Percentiles rank a stretch among this genome's conserved stretches.
phyloP scores from a whole-genome alignment of 129 eudicot species.

The Flaveria trinervia region DNA sequence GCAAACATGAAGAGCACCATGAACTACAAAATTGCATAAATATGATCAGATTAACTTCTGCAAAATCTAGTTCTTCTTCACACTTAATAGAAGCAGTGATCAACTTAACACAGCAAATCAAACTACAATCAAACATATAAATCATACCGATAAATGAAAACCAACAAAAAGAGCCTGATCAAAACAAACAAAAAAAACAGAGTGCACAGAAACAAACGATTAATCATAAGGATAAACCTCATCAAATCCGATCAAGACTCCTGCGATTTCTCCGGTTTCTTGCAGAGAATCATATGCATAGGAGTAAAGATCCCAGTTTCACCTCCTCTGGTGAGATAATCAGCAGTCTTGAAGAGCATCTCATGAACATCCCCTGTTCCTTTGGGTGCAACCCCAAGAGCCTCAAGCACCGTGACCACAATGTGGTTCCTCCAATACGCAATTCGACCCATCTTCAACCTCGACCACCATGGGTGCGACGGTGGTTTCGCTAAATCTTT shows the following conservation, averaged over 20 bases:
- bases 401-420: conserved; percentile 59
- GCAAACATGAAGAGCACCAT: background rate
- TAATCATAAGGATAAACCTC: conserved; percentile 35
- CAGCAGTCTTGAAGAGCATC: conserved; percentile 89
- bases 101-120: conserved; percentile 22
- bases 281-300: conserved; percentile 93
- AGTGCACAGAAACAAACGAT: conserved; percentile 17
- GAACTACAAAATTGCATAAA: conserved; percentile 3
- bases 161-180: conserved; percentile 4
- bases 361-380: conserved; percentile 87
- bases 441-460: conserved; percentile 89
- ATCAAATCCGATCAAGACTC: conserved; percentile 28
- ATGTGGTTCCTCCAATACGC: conserved; percentile 97
- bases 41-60: conserved; percentile 1
- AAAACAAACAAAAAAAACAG: conserved; percentile 7
- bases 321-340: conserved; percentile 74
- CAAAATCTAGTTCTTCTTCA: conserved; percentile 30
- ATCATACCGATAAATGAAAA: conserved; percentile 28
- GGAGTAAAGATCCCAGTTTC: conserved; percentile 81
- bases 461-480: conserved; percentile 83
- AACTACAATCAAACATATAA: conserved; percentile 21
- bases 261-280: conserved; percentile 55
- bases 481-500: conserved; percentile 86
- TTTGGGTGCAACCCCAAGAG: conserved; percentile 82
- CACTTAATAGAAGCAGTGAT: conserved; percentile 21